Conservation (phyloP, 169 alveolate species). For the Eimeria tenella region DNA sequence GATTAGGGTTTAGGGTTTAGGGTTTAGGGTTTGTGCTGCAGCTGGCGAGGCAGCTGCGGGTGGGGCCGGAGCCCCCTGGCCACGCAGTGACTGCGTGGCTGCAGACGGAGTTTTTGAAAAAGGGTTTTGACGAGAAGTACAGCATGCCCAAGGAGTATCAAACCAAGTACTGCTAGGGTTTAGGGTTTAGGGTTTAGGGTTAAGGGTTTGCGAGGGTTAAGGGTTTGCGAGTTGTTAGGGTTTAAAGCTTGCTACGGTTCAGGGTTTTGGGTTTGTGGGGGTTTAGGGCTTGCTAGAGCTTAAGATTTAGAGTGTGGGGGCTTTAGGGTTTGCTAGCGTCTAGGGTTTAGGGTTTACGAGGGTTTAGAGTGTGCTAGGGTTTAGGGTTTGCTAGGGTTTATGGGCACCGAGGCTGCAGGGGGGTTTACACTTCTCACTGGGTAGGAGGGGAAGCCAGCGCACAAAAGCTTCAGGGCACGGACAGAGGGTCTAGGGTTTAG, state of each 20-base stretch:
- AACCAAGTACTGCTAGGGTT: conserved; percentile 7
- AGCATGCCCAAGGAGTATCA: conserved; percentile 1
- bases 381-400: no score
- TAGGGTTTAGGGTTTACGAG: no score
- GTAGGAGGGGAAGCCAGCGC: no score
- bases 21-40: conserved; percentile 20
- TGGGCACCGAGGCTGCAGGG: no score
- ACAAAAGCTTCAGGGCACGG: no score
- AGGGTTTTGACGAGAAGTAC: background rate
- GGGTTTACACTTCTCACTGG: no score
- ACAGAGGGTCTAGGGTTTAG: background rate
- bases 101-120: background rate
- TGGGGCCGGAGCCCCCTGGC: conserved; percentile 3
- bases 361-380: no score
- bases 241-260: background rate
- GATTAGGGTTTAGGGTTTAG: conserved; percentile 29
- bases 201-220: background rate
- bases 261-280: no score
- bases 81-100: conserved; percentile 24
- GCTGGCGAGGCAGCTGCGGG: conserved; percentile 45
- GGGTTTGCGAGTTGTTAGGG: background rate
- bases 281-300: no score
- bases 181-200: conserved; percentile 18
- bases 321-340: no score
- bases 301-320: no score